Conservation (phyloP, 306 rosid genomes). For the Vigna reflexopilosa region DNA sequence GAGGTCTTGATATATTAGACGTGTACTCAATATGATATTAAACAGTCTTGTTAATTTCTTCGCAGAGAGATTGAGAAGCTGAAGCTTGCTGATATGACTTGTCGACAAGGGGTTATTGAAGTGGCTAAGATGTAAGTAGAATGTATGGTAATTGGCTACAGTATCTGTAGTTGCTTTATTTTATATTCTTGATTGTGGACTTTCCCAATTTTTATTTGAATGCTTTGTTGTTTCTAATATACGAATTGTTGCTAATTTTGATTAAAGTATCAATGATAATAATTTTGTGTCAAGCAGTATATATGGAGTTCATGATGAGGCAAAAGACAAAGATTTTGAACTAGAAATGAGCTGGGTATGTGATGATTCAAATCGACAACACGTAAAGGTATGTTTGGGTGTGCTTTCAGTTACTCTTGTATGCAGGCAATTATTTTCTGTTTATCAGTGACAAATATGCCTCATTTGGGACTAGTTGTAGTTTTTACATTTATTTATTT, state of each 20-base stretch:
- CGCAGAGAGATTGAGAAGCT: slow-evolving; percentile 95
- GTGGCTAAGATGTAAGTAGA: slow-evolving; percentile 95
- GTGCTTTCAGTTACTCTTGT: slow-evolving; percentile 9
- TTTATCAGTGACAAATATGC: neutral
- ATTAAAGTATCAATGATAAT: neutral
- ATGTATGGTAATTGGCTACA: slow-evolving; percentile 1
- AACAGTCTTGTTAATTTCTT: slow-evolving; percentile 35
- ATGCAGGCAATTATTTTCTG: neutral
- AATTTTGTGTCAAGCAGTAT: slow-evolving; percentile 56
- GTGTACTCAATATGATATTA: slow-evolving; percentile 22
- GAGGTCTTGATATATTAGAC: neutral
- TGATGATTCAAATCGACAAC: slow-evolving; percentile 93
- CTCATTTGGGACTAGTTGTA: neutral
- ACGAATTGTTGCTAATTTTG: neutral
- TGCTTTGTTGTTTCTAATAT: neutral
- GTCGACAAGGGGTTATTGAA: slow-evolving; percentile 95
- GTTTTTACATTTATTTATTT: neutral
- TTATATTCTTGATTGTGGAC: neutral
- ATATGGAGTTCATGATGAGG: slow-evolving; percentile 97
- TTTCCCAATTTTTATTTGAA: slow-evolving; percentile 23
- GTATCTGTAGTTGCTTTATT: slow-evolving; percentile 20
- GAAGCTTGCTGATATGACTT: slow-evolving; percentile 89
- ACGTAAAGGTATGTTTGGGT: slow-evolving; percentile 71
- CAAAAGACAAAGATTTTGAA: slow-evolving; percentile 95
- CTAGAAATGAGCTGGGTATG: slow-evolving; percentile 99